These are phyloP conservation scores for Linum tenue DNA, from an alignment of 345 rosid genomes.

Conservation along the genomic window DNA sequence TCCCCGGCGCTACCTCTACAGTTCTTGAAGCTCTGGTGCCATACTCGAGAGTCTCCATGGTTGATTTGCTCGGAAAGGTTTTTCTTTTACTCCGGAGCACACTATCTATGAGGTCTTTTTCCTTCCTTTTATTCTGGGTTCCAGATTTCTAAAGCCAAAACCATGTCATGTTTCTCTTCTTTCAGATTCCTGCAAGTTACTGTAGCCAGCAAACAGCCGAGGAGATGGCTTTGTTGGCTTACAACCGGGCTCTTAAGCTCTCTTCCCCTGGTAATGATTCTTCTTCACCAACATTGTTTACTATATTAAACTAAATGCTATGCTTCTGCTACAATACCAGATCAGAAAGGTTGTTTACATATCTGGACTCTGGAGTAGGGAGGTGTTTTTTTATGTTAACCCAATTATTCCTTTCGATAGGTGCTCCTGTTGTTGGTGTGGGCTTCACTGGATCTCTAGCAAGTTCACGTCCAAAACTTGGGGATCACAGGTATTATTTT, in stretches of 20 bases:
- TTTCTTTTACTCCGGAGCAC: neutral
- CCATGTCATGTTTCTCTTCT: neutral
- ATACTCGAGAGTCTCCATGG: constrained; percentile 51
- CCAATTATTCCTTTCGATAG: constrained; percentile 26
- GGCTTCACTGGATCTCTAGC: constrained; percentile 82
- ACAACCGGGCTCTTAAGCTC: constrained; percentile 81
- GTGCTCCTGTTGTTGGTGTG: constrained; percentile 69
- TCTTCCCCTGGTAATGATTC: constrained; percentile 51
- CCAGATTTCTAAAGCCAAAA: neutral
- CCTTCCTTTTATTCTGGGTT: neutral
- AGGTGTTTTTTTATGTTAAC: neutral
- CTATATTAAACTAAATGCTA: neutral
- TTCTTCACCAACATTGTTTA: neutral
- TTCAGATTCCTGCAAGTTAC: constrained; percentile 54
- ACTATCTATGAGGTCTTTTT: neutral
- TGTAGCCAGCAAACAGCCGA: constrained; percentile 51
- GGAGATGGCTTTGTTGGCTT: constrained; percentile 75
- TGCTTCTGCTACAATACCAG: too few relatives aligned
- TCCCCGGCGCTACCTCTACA: constrained; percentile 85
- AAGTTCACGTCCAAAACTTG: constrained; percentile 50
- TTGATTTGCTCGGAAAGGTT: constrained; percentile 73
- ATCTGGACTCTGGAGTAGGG: neutral
- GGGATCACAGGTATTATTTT: constrained; percentile 65
- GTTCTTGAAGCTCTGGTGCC: constrained; percentile 82
- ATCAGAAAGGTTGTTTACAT: neutral